Percentiles rank a stretch among this genome's conserved stretches.
Evolutionary conservation across 108 stramenopile genomes (phyloP).

Genomic region (Aurantiochytrium sp.): DNA sequence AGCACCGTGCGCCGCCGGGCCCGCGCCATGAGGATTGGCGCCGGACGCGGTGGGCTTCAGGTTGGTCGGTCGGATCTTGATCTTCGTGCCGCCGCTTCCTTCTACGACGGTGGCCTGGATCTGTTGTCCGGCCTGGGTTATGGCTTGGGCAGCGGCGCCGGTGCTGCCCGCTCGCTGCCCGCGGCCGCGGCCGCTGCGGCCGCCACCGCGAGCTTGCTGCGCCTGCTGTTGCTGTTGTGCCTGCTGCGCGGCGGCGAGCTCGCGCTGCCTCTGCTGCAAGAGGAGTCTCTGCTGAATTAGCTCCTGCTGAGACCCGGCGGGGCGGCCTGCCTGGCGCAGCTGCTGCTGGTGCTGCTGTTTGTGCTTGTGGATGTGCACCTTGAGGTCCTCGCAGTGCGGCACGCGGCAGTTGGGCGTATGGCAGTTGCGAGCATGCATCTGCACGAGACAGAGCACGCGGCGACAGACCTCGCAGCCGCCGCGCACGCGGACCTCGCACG

Average conservation of each 20-base stretch:
- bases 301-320: background rate
- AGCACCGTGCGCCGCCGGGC: background rate
- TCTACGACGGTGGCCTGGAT: constrained; percentile 25
- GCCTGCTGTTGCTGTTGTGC: background rate
- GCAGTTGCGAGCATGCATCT: constrained; percentile 13
- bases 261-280: background rate
- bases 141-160: constrained; percentile 1
- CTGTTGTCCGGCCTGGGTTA: background rate
- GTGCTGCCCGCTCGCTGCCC: background rate
- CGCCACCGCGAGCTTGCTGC: background rate
- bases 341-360: background rate
- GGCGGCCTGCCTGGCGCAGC: background rate
- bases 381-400: constrained; percentile 28
- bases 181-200: background rate
- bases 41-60: background rate
- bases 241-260: background rate
- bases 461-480: constrained; percentile 26
- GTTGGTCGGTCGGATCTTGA: background rate
- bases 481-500: constrained; percentile 5
- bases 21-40: too few relatives aligned
- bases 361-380: constrained; percentile 12
- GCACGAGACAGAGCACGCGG: constrained; percentile 25
- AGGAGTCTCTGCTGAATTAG: background rate
- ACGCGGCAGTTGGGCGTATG: background rate
- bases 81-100: constrained; percentile 23